Conservation (phyloP, 495 filamentous ascomycete genomes). For the Daldinia caldariorum region DNA sequence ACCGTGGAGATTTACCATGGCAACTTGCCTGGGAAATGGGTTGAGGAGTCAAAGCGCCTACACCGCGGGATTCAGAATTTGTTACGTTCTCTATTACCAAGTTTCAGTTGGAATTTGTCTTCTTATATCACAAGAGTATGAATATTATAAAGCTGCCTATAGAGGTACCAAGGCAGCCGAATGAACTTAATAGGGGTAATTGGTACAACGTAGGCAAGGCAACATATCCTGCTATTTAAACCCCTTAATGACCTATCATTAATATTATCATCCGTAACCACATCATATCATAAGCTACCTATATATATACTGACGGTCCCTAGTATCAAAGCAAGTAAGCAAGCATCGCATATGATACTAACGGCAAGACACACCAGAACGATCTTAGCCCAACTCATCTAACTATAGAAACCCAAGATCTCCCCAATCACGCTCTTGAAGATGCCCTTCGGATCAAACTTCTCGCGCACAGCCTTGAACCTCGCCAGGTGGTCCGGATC, state of each 20-base stretch:
- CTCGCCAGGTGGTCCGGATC: slow-evolving; percentile 56
- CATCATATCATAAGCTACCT: not conserved
- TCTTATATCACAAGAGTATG: no score
- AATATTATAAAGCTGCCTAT: no score
- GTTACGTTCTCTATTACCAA: no score
- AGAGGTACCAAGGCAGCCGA: not conserved
- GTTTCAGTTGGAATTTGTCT: no score
- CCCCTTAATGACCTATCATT: not conserved
- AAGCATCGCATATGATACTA: not conserved
- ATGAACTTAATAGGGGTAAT: not conserved
- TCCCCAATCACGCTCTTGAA: slow-evolving; percentile 60
- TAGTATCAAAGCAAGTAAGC: not conserved
- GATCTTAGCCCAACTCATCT: not conserved
- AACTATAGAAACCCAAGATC: slow-evolving; percentile 56
- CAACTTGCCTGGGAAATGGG: not conserved
- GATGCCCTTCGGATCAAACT: slow-evolving; percentile 59
- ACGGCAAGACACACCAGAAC: not conserved
- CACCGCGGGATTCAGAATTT: no score
- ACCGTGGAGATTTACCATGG: not conserved
- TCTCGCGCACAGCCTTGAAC: slow-evolving; percentile 56
- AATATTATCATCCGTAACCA: not conserved
- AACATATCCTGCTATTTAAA: not conserved
- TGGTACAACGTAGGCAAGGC: not conserved
- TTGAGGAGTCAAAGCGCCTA: not conserved
- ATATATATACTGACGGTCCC: not conserved